Evolutionary conservation across 2,329 filamentous ascomycete species (phyloP), one percentile per base, ranked within the genome.

Genomic region (Aspergillus phoenicis): DNA sequence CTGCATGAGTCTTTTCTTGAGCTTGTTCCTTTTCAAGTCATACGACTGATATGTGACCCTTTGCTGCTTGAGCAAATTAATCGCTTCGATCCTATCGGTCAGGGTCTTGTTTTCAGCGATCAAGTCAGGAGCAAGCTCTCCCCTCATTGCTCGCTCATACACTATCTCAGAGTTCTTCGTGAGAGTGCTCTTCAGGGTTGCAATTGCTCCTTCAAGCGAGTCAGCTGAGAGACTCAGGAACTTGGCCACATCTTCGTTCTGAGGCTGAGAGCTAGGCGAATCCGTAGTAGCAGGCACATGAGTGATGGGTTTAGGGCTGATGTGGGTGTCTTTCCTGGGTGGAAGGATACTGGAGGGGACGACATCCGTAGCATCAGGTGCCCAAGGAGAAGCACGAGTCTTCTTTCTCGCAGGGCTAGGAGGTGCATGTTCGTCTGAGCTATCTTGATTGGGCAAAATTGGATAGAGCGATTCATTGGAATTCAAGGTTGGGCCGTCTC

Each of bases 91-190:
- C 59, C 72, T 76, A 30, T 66, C 62, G 15, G 71, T 72, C 22
- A 80, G 69, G 13, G 58, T 59, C 56, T 75, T 76, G 61, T 77
- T 77, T 59, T 75, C 69, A 3, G 70, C 59, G 24, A 77, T 66
- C 51, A 79, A 52, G 24, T 77, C 73, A 13, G 73, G 70, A 2
- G 70, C 69, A 2, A 69, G 66, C 56, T 70, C 67, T 4, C 75
- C 77, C 58, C 73, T 71, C 70, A 80, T 73, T 28, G 73, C 71
- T 55, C 71, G 68, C 45, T 78, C 65, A 57, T 76, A 77, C 13
- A 78, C 71, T 36, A 72, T 62, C 48, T 77, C 71, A 1, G 78
- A 75, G 56, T 78, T 77, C 30, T 66, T 70, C 38, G 72, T 66
- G 26, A 74, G 65, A 3, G 69, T 74, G 43, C 62, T 52, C 49